Evolutionary conservation across 2,329 filamentous ascomycete species (phyloP), one percentile per base, ranked within the genome.

Genomic region (Neonectria faginata): DNA sequence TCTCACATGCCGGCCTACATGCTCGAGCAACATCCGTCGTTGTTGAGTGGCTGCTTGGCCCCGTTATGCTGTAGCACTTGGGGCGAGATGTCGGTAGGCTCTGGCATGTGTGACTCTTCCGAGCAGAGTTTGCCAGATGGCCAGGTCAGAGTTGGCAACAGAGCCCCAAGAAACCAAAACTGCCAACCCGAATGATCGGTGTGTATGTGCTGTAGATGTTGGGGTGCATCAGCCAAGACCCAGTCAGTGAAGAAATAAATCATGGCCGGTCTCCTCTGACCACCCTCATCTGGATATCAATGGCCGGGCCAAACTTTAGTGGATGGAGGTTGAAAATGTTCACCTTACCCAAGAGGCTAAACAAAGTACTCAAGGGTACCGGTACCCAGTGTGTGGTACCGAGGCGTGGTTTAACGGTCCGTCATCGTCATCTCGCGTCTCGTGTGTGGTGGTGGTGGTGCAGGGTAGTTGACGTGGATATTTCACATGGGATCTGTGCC

Each of bases 391-490:
- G 58, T 64, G 57, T 50, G 68, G 70, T 70, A 70, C 62, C 65
- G 56, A 71, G 62, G 52, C 61, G 62, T 65, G 48, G 67, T 57
- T 60, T 58, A 63, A 48, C 45, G 42, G 59, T 36, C 45, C 41
- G 18, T 50, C 57, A 68, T 68, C 70, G 70, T 73, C 70, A 73
- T 72, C 63, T 60, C 69, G 70, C 68, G 71, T 67, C 42, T 63
- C 20, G 58, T 57, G 47, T 42, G 39, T 42, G n/a, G 52, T 57
- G n/a, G 52, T 57, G n/a, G 52, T 57, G 44, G 50, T 55, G 56
- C 55, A 66, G 55, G 56, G 64, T 57, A 63, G 61, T 22, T 50
- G 18, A 25, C 42, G 44, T 51, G 31, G 50, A 41, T 33, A 59
- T 59, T 64, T 64, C 56, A 55, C 61, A 59, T 64, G 50, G 14